phyloP scores from a whole-genome alignment of 2,329 filamentous ascomycete species.

The Aspergillus persii region DNA sequence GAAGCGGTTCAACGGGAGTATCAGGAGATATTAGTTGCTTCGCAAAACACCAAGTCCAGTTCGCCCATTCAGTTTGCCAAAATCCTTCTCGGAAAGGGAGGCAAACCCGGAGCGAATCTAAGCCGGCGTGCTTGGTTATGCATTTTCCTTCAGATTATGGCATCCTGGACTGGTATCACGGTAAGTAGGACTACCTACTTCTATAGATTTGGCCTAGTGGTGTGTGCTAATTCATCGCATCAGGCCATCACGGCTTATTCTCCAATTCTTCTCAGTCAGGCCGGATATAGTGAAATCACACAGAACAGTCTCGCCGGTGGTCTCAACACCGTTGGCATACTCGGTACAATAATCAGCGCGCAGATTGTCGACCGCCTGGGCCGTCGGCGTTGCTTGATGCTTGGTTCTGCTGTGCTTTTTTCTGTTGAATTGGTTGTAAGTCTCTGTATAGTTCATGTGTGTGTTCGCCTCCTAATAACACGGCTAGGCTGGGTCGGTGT shows the following conservation, averaged over 20 bases:
- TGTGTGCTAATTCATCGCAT: not conserved
- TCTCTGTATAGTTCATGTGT: not conserved
- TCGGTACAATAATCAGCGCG: conserved; percentile 52
- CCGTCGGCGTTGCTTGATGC: conserved; percentile 43
- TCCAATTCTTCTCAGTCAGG: conserved; percentile 27
- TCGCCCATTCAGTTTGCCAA: conserved; percentile 41
- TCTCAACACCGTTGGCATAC: conserved; percentile 52
- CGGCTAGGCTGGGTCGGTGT: conserved; percentile 39
- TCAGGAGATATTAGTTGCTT: conserved; percentile 35
- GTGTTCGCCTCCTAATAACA: not conserved
- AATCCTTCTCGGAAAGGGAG: conserved; percentile 35
- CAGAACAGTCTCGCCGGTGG: conserved; percentile 51
- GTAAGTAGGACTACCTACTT: conserved; percentile 23
- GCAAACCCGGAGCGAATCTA: conserved; percentile 31
- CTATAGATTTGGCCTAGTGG: not conserved
- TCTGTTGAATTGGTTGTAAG: conserved; percentile 42
- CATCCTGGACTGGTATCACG: conserved; percentile 46
- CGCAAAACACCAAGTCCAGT: conserved; percentile 29
- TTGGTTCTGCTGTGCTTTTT: conserved; percentile 39
- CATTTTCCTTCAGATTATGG: conserved; percentile 48
- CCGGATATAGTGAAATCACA: conserved; percentile 37
- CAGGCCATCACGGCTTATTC: conserved; percentile 40
- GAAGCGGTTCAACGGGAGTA: conserved; percentile 34
- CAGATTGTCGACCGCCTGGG: conserved; percentile 53
- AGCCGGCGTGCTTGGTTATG: conserved; percentile 44